Evolutionary conservation across 345 rosid species (phyloP), one percentile per base, ranked within the genome.

Genomic region (Eucalyptus leucophloia): DNA sequence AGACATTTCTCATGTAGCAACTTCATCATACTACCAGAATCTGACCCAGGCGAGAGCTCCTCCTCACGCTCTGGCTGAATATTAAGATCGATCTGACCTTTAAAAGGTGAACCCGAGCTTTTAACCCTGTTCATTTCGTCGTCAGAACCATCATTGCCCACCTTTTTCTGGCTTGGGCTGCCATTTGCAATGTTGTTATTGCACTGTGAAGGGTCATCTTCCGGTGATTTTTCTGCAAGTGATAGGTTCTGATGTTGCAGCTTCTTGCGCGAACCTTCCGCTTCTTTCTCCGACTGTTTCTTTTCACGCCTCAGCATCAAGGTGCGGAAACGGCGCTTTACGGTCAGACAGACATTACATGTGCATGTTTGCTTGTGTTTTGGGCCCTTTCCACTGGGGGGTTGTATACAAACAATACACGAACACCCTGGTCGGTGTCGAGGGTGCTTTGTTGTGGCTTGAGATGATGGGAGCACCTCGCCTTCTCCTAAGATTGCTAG

Each of bases 371-470:
- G 96, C 91, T 96, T 94, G 93, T 98, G 99, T 91, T 96, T 98
- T 54, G 97, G 97, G 85, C 97, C 98, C 90, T 90, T 91, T 87
- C 99, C 99, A 88, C 99, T 97, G 51, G 99, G 99, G 28, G 98
- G 97, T 89, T 97, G 99, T 89, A 97, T 94, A 93, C 99, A 98
- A 67, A 98, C 97, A 82, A 97, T 98, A 93, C 99, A 98, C 18
- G 96, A 90, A 94, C 99, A 98, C 89, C 97, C 99, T 80, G 91
- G 96, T 93, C 95, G 96, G 90, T 97, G 99, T 42, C 99, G 95
- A 23, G 99, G 99, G 87, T 98, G 99, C 93, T 94, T 98, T 45
- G 98, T 95, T 85, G 98, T 96, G 89, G 95, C 93, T 89, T 94
- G 96, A 53, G 96, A 91, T 89, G 94, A 82, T 34, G 94, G 92